phyloP scores from a whole-genome alignment of 2,329 filamentous ascomycete genomes.

The Huntiella savannae region DNA sequence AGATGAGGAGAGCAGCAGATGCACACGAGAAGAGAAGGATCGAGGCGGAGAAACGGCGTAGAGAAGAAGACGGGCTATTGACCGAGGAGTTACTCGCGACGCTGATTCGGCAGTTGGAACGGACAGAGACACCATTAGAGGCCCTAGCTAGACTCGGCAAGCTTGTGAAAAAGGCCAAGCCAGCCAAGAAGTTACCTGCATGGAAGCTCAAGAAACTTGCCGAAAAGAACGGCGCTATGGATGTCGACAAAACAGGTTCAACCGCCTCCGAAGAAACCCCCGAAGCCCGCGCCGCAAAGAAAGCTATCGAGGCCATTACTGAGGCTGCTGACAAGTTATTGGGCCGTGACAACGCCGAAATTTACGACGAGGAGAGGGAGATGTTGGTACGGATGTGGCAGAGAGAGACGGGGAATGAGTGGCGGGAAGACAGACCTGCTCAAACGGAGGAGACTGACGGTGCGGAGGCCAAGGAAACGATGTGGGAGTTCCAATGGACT shows the following conservation, averaged over 20 bases:
- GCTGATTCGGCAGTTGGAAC: constrained; percentile 56
- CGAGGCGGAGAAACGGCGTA: constrained; percentile 50
- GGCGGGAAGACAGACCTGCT: constrained; percentile 34
- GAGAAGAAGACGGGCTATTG: constrained; percentile 55
- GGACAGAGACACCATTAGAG: constrained; percentile 72
- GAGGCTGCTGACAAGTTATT: constrained; percentile 77
- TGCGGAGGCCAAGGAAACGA: constrained; percentile 16
- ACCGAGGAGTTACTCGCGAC: constrained; percentile 54
- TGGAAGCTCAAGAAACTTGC: constrained; percentile 53
- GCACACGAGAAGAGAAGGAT: constrained; percentile 73
- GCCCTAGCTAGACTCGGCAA: constrained; percentile 66
- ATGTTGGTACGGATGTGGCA: constrained; percentile 64
- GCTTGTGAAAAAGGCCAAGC: constrained; percentile 31
- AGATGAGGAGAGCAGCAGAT: constrained; percentile 72
- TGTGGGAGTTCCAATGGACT: constrained; percentile 89
- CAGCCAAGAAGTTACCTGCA: constrained; percentile 39
- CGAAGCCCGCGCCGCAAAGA: constrained; percentile 48
- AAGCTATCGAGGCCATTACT: constrained; percentile 65
- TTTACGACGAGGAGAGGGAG: constrained; percentile 81
- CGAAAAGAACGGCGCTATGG: constrained; percentile 41
- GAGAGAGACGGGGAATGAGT: constrained; percentile 72
- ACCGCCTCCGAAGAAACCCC: constrained; percentile 34
- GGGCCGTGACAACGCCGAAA: constrained; percentile 64
- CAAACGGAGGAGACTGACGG: constrained; percentile 13
- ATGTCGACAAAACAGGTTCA: constrained; percentile 40